These are phyloP conservation scores for Magnusiomyces magnusii DNA, from an alignment of 1,139 yeast genomes.

Conservation along the genomic window DNA sequence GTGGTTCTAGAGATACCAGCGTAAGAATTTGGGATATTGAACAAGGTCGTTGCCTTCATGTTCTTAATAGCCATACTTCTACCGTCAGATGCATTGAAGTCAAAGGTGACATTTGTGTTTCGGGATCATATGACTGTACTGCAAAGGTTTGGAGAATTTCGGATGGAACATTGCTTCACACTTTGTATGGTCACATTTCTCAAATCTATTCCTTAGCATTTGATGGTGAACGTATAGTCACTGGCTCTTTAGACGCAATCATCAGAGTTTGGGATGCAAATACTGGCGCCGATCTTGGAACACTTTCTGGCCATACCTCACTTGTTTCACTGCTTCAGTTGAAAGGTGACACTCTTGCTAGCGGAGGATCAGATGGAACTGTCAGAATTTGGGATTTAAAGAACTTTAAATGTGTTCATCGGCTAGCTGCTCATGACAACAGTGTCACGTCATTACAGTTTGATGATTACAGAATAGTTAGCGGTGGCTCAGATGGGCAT, in stretches of 20 bases:
- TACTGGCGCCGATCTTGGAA: constrained; percentile 69
- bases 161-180: constrained; percentile 66
- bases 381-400: constrained; percentile 93
- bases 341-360: constrained; percentile 75
- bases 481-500: constrained; percentile 82
- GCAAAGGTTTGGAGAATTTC: constrained; percentile 83
- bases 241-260: constrained; percentile 88
- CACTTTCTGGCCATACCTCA: constrained; percentile 69
- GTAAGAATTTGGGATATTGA: constrained; percentile 87
- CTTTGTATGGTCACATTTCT: constrained; percentile 77
- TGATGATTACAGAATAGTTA: constrained; percentile 80
- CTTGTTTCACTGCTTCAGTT: constrained; percentile 75
- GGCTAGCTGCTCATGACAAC: constrained; percentile 74
- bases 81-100: constrained; percentile 73
- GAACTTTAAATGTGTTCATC: constrained; percentile 77
- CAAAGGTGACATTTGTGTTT: constrained; percentile 35
- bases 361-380: constrained; percentile 89
- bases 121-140: constrained; percentile 87
- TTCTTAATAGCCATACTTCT: constrained; percentile 68
- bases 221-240: constrained; percentile 68
- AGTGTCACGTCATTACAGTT: constrained; percentile 83
- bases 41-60: constrained; percentile 62
- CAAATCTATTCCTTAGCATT: constrained; percentile 82
- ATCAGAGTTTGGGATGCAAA: constrained; percentile 85
- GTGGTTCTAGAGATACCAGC: constrained; percentile 87